phyloP scores from a whole-genome alignment of 2,329 filamentous ascomycete species.

The Neobulgaria alba region DNA sequence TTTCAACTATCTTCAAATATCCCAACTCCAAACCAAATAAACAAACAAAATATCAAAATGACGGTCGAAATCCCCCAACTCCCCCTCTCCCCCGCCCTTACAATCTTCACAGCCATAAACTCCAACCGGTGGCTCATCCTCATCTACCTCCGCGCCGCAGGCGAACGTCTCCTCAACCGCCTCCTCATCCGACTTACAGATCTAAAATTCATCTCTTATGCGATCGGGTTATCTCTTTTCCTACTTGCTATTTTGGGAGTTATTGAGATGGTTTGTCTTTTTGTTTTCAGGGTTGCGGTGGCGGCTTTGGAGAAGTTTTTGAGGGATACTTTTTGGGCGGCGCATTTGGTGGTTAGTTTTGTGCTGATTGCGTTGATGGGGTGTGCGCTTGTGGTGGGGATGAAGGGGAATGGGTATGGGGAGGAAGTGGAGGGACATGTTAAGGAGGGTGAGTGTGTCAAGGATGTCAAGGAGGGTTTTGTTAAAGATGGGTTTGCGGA shows the following conservation, averaged over 20 bases:
- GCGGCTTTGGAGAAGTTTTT: background rate
- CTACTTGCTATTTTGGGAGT: background rate
- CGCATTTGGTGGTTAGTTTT: background rate
- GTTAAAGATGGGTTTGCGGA: too few species aligned
- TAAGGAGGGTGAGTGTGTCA: too few species aligned
- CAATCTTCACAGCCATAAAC: background rate
- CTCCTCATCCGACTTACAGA: background rate
- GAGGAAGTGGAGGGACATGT: too few species aligned
- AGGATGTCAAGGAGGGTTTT: too few species aligned
- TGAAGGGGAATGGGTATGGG: too few species aligned
- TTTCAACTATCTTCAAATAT: too few species aligned
- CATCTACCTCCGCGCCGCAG: background rate
- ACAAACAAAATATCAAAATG: background rate
- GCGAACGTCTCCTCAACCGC: background rate
- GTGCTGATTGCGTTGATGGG: background rate
- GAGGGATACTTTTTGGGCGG: background rate
- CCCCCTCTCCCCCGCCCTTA: too few species aligned
- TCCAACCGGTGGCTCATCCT: background rate
- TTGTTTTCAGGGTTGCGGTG: background rate
- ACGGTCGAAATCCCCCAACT: background rate
- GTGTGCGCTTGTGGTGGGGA: too few species aligned
- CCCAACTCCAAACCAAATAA: too few species aligned
- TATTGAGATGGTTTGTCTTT: background rate
- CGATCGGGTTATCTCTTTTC: background rate
- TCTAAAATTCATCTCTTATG: background rate